phyloP scores from a whole-genome alignment of 345 rosid species.

The Syzygium aromaticum region DNA sequence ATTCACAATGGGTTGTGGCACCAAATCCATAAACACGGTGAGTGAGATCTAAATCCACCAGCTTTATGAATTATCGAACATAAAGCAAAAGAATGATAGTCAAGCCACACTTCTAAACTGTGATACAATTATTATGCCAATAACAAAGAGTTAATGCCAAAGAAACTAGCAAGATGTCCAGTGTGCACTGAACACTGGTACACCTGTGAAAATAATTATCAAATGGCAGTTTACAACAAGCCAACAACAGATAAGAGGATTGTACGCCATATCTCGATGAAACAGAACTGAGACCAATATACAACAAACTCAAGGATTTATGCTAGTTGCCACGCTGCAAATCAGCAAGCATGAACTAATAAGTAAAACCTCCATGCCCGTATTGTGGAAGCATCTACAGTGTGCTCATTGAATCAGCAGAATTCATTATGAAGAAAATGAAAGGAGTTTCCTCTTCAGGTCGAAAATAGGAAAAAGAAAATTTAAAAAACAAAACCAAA shows the following conservation, averaged over 20 bases:
- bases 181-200: not conserved
- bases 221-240: not conserved
- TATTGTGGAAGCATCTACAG: not conserved
- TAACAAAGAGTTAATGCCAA: not conserved
- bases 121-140: not conserved
- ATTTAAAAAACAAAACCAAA: not conserved
- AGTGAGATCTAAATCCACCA: not conserved
- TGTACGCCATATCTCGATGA: not conserved
- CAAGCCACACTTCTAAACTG: not conserved
- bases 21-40: not conserved
- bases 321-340: not conserved
- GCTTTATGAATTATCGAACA: not conserved
- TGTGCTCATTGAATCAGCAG: not conserved
- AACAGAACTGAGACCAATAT: not conserved
- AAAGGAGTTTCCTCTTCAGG: not conserved
- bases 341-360: not conserved
- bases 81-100: not conserved
- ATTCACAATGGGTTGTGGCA: not conserved
- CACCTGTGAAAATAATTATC: not conserved
- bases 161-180: not conserved
- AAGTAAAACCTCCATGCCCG: not conserved
- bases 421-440: not conserved
- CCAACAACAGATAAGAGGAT: not conserved
- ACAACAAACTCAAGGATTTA: not conserved
- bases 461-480: not conserved